These are phyloP conservation scores for Pleurotus cornucopiae DNA, from an alignment of 768 basidiomycete genomes.

Conservation along the genomic window DNA sequence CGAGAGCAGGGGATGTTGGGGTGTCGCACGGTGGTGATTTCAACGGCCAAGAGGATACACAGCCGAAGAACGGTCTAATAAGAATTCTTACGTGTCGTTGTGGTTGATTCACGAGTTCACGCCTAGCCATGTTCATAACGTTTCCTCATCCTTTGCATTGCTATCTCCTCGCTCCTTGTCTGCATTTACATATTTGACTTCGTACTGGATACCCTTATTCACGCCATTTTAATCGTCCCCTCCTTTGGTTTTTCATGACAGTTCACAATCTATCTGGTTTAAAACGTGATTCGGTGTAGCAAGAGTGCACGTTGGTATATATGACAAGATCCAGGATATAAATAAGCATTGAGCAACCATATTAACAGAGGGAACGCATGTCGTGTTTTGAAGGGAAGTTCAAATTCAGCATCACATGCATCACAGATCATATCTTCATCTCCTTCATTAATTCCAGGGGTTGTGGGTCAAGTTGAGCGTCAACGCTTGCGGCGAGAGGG, in stretches of 20 bases:
- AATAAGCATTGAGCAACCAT: too few relatives aligned
- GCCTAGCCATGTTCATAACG: constrained; percentile 18
- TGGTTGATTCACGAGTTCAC: constrained; percentile 35
- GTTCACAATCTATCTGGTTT: constrained; percentile 4
- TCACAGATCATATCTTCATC: too few relatives aligned
- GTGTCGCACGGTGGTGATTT: constrained; percentile 58
- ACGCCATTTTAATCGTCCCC: constrained; percentile 5
- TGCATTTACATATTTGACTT: neutral
- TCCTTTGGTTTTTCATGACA: constrained; percentile 2
- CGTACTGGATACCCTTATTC: constrained; percentile 7
- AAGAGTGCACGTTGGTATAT: too few relatives aligned
- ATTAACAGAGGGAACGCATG: too few relatives aligned
- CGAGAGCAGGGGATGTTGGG: constrained; percentile 65
- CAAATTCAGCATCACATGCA: too few relatives aligned
- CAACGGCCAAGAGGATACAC: constrained; percentile 52
- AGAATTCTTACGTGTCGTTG: constrained; percentile 78
- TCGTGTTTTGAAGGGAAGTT: too few relatives aligned
- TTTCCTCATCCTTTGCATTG: constrained; percentile 20
- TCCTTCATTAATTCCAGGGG: too few relatives aligned
- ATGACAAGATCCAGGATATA: too few relatives aligned
- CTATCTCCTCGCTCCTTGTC: constrained; percentile 13
- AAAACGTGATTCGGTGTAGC: neutral
- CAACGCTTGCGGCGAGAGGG: too few relatives aligned
- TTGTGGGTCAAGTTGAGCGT: too few relatives aligned
- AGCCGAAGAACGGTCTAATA: constrained; percentile 45